A percentile compares a stretch with the other conserved stretches of the same genome.
phyloP scores from a whole-genome alignment of 495 filamentous ascomycete genomes.

The Xylaria flabelliformis region DNA sequence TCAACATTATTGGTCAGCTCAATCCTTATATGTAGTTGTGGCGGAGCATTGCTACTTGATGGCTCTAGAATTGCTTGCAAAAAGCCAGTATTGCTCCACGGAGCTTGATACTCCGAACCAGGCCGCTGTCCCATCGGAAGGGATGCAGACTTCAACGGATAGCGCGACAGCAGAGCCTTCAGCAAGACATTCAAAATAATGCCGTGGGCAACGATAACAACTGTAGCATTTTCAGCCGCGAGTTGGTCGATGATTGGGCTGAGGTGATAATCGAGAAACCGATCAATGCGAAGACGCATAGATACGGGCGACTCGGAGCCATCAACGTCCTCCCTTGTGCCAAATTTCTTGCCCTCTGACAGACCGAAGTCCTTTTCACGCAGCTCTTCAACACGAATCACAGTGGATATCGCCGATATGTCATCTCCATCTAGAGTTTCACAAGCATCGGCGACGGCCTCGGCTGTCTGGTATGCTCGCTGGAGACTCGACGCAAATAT shows the following conservation, averaged over 20 bases:
- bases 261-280: constrained; percentile 68
- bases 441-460: constrained; percentile 65
- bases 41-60: neutral
- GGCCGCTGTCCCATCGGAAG: constrained; percentile 35
- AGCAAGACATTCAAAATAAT: constrained; percentile 75
- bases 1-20: constrained; percentile 57
- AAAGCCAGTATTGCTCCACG: constrained; percentile 54
- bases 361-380: constrained; percentile 76
- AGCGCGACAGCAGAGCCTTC: constrained; percentile 61
- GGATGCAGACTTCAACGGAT: constrained; percentile 51
- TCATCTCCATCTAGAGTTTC: constrained; percentile 13
- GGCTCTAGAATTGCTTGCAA: constrained; percentile 35
- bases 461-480: constrained; percentile 74
- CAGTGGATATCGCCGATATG: constrained; percentile 30
- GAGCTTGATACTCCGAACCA: constrained; percentile 31
- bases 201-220: constrained; percentile 81
- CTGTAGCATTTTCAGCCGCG: constrained; percentile 32
- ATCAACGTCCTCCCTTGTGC: constrained; percentile 25
- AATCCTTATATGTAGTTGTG: constrained; percentile 15
- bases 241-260: constrained; percentile 58
- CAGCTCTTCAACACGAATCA: constrained; percentile 60
- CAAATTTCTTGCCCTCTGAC: constrained; percentile 67
- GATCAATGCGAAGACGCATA: constrained; percentile 66
- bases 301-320: constrained; percentile 65
- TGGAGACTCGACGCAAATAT: constrained; percentile 83